These are phyloP conservation scores for Vanderwaltozyma yarrowii DNA, from an alignment of 805 yeast genomes.

Conservation along the genomic window DNA sequence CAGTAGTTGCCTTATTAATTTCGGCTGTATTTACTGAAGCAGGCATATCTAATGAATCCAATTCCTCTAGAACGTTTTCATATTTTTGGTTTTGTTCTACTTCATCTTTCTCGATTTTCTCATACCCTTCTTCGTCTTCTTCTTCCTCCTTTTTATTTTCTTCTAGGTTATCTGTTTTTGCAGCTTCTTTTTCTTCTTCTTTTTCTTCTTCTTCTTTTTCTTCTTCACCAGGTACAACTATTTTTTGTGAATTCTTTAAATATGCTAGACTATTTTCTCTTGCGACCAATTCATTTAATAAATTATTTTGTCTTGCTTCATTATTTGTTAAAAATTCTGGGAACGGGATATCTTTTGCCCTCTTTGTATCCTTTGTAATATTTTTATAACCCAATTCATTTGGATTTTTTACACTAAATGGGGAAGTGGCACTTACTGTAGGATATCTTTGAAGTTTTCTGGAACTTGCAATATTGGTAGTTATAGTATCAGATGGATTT, in stretches of 20 bases:
- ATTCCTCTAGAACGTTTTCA: slow-evolving; percentile 2
- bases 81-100: slow-evolving; percentile 3
- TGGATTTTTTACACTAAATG: slow-evolving; percentile 10
- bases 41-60: too few species aligned
- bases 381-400: slow-evolving; percentile 22
- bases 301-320: slow-evolving; percentile 18
- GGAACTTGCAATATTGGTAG: neutral
- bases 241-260: slow-evolving; percentile 17
- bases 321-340: slow-evolving; percentile 20
- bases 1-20: too few species aligned
- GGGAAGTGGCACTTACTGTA: slow-evolving; percentile 22
- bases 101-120: neutral
- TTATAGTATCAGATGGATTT: neutral
- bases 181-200: neutral
- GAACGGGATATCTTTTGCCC: slow-evolving; percentile 25
- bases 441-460: slow-evolving; percentile 14
- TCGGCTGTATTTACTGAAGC: too few species aligned
- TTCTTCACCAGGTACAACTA: slow-evolving; percentile 3
- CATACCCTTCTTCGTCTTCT: too few species aligned
- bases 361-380: slow-evolving; percentile 9
- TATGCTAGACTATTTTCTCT: slow-evolving; percentile 17
- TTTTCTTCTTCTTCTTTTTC: neutral
- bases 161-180: neutral
- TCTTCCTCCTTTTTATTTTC: neutral
- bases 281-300: slow-evolving; percentile 12